phyloP scores from a whole-genome alignment of 257 asterid genomes.

The Fraxinus anomala region DNA sequence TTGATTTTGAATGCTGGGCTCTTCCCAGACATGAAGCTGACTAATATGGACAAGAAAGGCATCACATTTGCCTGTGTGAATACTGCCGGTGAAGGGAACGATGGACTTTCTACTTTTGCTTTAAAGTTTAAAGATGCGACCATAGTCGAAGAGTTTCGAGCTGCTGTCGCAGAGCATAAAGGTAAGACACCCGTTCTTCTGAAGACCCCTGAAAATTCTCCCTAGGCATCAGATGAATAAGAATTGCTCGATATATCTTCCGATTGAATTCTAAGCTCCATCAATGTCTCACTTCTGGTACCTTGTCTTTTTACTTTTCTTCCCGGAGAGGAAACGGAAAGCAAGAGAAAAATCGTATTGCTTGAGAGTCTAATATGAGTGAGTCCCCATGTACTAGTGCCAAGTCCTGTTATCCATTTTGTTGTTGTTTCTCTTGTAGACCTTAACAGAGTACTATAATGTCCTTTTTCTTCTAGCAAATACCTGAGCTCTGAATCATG shows the following conservation, averaged over 20 bases:
- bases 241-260: background rate
- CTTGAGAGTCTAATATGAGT: constrained; percentile 11
- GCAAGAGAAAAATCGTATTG: background rate
- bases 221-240: constrained; percentile 54
- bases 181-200: constrained; percentile 31
- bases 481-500: background rate
- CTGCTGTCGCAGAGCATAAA: constrained; percentile 62
- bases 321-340: background rate
- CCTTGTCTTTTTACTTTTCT: background rate
- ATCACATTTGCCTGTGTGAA: constrained; percentile 86
- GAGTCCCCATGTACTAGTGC: constrained; percentile 14
- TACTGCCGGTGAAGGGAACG: constrained; percentile 68
- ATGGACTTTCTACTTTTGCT: constrained; percentile 76
- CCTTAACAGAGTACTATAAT: constrained; percentile 9
- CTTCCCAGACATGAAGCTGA: constrained; percentile 87
- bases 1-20: constrained; percentile 81
- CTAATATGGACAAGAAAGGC: constrained; percentile 90
- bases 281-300: background rate
- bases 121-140: constrained; percentile 81
- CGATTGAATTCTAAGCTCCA: background rate
- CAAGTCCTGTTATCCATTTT: constrained; percentile 18
- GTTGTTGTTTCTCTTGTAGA: constrained; percentile 26
- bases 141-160: constrained; percentile 60
- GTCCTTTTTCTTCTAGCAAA: background rate
- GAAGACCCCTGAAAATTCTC: constrained; percentile 83